Conservation (phyloP, 495 filamentous ascomycete genomes). For the Penicillium taxi region DNA sequence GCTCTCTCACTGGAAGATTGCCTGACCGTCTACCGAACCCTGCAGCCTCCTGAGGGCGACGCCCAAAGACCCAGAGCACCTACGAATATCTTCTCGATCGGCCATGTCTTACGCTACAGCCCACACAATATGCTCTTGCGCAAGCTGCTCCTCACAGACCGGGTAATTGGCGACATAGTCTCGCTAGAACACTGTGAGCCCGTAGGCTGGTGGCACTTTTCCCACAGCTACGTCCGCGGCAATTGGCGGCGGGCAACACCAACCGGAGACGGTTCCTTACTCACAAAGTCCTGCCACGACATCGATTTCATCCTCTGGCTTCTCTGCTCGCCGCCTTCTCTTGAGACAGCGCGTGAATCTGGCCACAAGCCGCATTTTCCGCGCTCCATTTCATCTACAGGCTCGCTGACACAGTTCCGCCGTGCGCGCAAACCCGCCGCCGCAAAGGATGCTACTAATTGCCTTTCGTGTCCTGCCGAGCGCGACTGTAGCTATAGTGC, state of each 20-base stretch:
- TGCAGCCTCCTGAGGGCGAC: constrained; percentile 22
- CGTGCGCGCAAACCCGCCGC: constrained; percentile 60
- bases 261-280: constrained; percentile 46
- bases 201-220: constrained; percentile 94
- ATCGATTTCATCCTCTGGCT: constrained; percentile 91
- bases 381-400: constrained; percentile 59
- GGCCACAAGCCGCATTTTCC: constrained; percentile 60
- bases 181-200: constrained; percentile 89
- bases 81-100: constrained; percentile 63
- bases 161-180: constrained; percentile 71
- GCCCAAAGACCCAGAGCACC: constrained; percentile 3
- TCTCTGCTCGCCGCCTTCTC: constrained; percentile 27
- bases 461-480: constrained; percentile 69
- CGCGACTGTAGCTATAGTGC: constrained; percentile 73
- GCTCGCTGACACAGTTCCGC: constrained; percentile 58
- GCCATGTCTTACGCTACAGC: constrained; percentile 70
- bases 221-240: constrained; percentile 85
- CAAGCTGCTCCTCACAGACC: constrained; percentile 62
- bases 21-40: constrained; percentile 57
- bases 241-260: constrained; percentile 81
- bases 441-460: constrained; percentile 79
- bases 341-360: constrained; percentile 6
- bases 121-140: constrained; percentile 84
- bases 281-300: constrained; percentile 94
- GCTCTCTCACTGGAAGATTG: constrained; percentile 71